phyloP scores from a whole-genome alignment of 2,329 filamentous ascomycete species.

The Diplodia seriata region DNA sequence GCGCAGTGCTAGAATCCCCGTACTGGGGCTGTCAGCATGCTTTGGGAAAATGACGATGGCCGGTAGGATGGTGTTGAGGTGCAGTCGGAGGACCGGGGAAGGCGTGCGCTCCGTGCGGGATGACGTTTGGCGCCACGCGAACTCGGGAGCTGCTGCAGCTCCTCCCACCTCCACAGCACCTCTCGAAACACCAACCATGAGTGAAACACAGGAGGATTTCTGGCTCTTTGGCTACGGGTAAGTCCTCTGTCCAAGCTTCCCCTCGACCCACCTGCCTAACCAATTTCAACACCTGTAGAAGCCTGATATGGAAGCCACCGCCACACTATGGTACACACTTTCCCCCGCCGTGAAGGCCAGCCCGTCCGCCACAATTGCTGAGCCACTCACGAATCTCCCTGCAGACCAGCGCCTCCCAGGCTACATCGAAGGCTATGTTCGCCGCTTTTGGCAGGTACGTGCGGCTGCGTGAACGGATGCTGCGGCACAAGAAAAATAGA shows the following conservation, averaged over 20 bases:
- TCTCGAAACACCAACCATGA: constrained; percentile 4
- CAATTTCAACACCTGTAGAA: constrained; percentile 60
- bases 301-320: constrained; percentile 97
- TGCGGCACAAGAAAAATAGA: constrained; percentile 36
- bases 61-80: constrained; percentile 15
- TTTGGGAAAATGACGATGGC: neutral
- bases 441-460: constrained; percentile 95
- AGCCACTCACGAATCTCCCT: neutral
- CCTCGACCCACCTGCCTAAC: neutral
- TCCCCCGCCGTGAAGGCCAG: constrained; percentile 8
- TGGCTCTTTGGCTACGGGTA: constrained; percentile 99
- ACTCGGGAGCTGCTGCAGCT: neutral
- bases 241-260: constrained; percentile 38
- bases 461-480: constrained; percentile 37
- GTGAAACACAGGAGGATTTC: constrained; percentile 66
- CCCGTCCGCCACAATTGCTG: neutral
- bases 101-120: constrained; percentile 25
- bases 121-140: constrained; percentile 24
- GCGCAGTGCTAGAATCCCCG: no score
- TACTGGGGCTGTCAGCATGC: neutral
- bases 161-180: neutral
- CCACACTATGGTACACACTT: constrained; percentile 80
- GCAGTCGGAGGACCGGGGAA: neutral
- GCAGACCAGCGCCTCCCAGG: constrained; percentile 84
- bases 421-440: constrained; percentile 91